Evolutionary conservation across 1,284 basidiomycete genomes (phyloP), one percentile per base, ranked within the genome.

Genomic region (Ganoderma meredithae): DNA sequence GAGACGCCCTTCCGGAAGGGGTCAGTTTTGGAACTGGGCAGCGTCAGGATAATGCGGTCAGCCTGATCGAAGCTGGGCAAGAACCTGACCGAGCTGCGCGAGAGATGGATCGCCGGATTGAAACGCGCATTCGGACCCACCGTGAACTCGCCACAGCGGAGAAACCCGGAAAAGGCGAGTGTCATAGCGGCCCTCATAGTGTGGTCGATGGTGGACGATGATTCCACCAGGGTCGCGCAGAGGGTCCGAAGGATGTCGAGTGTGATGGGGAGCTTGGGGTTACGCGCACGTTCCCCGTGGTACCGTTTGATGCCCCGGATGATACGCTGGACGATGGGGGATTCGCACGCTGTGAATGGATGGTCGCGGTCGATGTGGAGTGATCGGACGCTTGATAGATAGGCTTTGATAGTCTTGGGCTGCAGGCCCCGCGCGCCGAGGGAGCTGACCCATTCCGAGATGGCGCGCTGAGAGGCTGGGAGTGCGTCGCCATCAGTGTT

Each of bases 1-100:
- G 77, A 67, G 39, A 80, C 73, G 3, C 81, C 82, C 61, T 75
- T 75, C 1, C 77, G 75, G 67, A 82, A 82, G 0, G 80, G 80
- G 65, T 82, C 81, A 0, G 81, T 82, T 67, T 83, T 83, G 1
- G 80, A 82, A 0, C 76, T 75, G 0, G 81, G 80, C 10, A 82
- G 71, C 10, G 75, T 73, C 19, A 83, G 74, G 6, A 69, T 63
- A 19, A 81, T 44, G 55, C 79, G 72, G 13, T 73, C 74, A 17
- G 78, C 69, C 1, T 71, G 39, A 0, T 73, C 70, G 75, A 60
- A 3, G 67, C 71, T 15, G 77, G 77, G 17, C 74, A 60, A 25
- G 62, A 80, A 80, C 17, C 72, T 66, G 44, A 80, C 62, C 3
- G 72, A 77, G 17, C 66, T 66, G 0, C 76, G 71, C 1, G 77